Evolutionary conservation across 495 filamentous ascomycete species (phyloP).

Genomic region (Neurospora sp.): DNA sequence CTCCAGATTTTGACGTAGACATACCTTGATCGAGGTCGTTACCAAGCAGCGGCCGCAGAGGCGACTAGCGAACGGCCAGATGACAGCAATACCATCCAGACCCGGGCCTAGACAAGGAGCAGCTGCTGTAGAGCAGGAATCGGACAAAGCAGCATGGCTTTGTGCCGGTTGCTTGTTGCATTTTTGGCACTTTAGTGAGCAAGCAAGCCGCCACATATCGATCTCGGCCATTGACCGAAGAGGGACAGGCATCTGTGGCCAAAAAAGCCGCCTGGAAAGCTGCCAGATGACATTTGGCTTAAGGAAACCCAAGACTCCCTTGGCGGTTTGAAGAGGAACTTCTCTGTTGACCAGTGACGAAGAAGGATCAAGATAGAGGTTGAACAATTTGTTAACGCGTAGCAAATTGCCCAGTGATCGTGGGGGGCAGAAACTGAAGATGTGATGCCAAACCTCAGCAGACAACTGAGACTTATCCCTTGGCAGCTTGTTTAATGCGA

Average conservation of each 20-base stretch:
- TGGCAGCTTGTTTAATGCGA: slow-evolving; percentile 1
- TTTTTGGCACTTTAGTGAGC: slow-evolving; percentile 43
- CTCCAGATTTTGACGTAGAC: slow-evolving; percentile 3
- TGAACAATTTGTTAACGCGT: slow-evolving; percentile 42
- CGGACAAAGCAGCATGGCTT: background rate
- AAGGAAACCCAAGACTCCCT: slow-evolving; percentile 15
- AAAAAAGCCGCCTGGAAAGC: slow-evolving; percentile 43
- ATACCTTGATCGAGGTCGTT: slow-evolving; percentile 48
- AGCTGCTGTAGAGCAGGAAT: slow-evolving; percentile 8
- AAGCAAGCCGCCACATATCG: slow-evolving; percentile 52
- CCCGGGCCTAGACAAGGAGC: slow-evolving; percentile 43
- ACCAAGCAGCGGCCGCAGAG: slow-evolving; percentile 54
- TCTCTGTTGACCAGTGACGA: slow-evolving; percentile 17
- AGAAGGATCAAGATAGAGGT: slow-evolving; percentile 39
- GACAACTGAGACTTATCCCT: slow-evolving; percentile 34
- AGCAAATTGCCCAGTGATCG: slow-evolving; percentile 38
- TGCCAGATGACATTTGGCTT: slow-evolving; percentile 50
- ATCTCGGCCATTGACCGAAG: slow-evolving; percentile 45
- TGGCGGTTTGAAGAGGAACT: slow-evolving; percentile 11
- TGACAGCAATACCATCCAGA: slow-evolving; percentile 34
- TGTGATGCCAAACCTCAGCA: slow-evolving; percentile 44
- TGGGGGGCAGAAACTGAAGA: slow-evolving; percentile 45
- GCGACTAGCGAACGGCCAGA: slow-evolving; percentile 58
- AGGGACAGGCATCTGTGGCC: slow-evolving; percentile 46
- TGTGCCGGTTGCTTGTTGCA: slow-evolving; percentile 29